Conservation (phyloP, 352 stramenopile species). For the Pythium angustatum region DNA sequence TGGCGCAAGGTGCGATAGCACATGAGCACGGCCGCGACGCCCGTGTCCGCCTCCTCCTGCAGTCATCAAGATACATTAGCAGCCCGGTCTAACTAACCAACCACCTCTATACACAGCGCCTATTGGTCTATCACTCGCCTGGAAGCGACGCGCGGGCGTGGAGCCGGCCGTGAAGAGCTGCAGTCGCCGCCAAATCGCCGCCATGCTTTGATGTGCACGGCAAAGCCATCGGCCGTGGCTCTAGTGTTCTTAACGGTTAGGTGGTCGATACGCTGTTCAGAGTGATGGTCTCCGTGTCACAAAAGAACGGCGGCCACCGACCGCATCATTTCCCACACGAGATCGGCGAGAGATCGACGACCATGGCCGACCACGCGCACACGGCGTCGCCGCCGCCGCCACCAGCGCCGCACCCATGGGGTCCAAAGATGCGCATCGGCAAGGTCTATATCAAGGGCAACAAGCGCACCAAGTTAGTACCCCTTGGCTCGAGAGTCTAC, state of each 20-base stretch:
- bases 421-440: slow-evolving; percentile 75
- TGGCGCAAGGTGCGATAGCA: slow-evolving; percentile 72
- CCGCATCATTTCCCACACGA: too few species aligned
- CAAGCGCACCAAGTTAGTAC: slow-evolving; percentile 82
- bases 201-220: slow-evolving; percentile 41
- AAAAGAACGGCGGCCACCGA: slow-evolving; percentile 19
- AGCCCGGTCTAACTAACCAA: too few species aligned
- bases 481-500: too few species aligned
- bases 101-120: too few species aligned
- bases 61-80: neutral
- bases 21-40: slow-evolving; percentile 74
- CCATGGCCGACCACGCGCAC: slow-evolving; percentile 20
- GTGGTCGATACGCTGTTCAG: slow-evolving; percentile 11
- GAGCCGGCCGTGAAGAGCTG: slow-evolving; percentile 79
- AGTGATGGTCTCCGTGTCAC: slow-evolving; percentile 24
- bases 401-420: slow-evolving; percentile 64
- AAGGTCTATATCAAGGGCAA: slow-evolving; percentile 90
- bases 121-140: too few species aligned
- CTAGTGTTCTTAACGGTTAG: slow-evolving; percentile 15
- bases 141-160: slow-evolving; percentile 78
- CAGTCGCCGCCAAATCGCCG: slow-evolving; percentile 65
- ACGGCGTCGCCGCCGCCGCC: slow-evolving; percentile 18
- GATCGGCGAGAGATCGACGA: neutral
- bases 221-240: too few species aligned
- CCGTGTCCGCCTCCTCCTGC: slow-evolving; percentile 82